phyloP scores from a whole-genome alignment of 2,329 filamentous ascomycete genomes.

The Hirsutella rhossiliensis region DNA sequence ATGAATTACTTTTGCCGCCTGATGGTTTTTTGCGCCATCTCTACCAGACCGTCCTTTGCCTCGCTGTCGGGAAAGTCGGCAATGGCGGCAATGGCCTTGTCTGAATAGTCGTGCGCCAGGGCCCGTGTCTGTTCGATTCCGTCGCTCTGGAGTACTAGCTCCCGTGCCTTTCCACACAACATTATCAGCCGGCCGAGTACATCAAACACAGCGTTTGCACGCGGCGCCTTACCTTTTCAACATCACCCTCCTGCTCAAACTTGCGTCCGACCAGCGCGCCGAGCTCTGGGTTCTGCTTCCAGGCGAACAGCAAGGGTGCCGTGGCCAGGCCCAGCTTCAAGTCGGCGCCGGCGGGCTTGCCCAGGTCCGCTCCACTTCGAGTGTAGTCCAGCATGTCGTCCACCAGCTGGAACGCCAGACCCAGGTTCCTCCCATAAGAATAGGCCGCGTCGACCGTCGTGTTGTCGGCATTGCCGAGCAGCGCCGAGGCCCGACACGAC shows the following conservation, averaged over 20 bases:
- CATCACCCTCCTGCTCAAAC: conserved; percentile 74
- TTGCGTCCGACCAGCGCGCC: conserved; percentile 85
- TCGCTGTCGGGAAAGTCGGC: conserved; percentile 82
- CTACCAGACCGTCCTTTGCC: conserved; percentile 78
- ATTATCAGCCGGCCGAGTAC: not conserved
- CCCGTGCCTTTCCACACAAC: conserved; percentile 54
- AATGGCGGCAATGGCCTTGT: conserved; percentile 80
- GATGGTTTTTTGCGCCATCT: conserved; percentile 91
- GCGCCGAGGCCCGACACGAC: conserved; percentile 78
- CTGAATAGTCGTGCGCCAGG: conserved; percentile 80
- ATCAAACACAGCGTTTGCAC: not conserved
- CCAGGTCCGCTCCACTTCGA: conserved; percentile 68
- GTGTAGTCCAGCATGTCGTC: conserved; percentile 99
- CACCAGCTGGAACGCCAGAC: conserved; percentile 90
- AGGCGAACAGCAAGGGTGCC: conserved; percentile 87
- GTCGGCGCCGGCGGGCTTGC: conserved; percentile 91
- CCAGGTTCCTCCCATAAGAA: conserved; percentile 82
- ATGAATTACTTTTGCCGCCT: conserved; percentile 68
- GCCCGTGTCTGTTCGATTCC: conserved; percentile 87
- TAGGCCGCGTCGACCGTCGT: conserved; percentile 87
- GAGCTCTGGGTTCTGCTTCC: conserved; percentile 77
- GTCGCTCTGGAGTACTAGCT: conserved; percentile 70
- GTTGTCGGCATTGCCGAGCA: conserved; percentile 66
- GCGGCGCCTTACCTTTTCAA: conserved; percentile 55
- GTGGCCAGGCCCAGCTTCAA: conserved; percentile 88